These are phyloP conservation scores for Boletus coccyginus DNA, from an alignment of 768 basidiomycete genomes.

Conservation along the genomic window DNA sequence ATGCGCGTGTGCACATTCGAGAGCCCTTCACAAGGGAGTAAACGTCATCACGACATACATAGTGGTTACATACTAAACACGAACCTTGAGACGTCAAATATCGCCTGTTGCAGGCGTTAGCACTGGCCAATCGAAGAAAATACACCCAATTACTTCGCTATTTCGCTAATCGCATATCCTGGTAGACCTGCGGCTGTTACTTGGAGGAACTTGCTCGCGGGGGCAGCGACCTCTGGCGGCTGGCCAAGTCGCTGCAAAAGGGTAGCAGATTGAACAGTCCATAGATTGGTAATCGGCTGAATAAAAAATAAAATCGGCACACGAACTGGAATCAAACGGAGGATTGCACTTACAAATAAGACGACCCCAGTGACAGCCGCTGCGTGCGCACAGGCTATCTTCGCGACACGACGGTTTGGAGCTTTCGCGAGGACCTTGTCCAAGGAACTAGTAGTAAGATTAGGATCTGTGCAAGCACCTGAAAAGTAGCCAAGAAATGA, in stretches of 20 bases:
- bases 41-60: not conserved
- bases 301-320: not conserved
- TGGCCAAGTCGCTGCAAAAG: slow-evolving; percentile 38
- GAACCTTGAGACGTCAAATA: slow-evolving; percentile 22
- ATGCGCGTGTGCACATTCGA: slow-evolving; percentile 20
- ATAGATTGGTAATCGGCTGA: slow-evolving; percentile 25
- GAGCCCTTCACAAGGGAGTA: slow-evolving; percentile 15
- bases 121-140: not conserved
- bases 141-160: slow-evolving; percentile 32
- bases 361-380: slow-evolving; percentile 23
- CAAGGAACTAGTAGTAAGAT: slow-evolving; percentile 12
- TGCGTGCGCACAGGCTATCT: slow-evolving; percentile 17
- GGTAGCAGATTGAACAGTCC: slow-evolving; percentile 27
- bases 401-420: slow-evolving; percentile 14
- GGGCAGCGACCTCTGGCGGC: slow-evolving; percentile 38
- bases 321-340: not conserved
- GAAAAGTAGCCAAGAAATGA: not conserved
- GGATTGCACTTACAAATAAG: slow-evolving; percentile 16
- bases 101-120: slow-evolving; percentile 16
- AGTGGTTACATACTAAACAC: not conserved
- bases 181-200: slow-evolving; percentile 42
- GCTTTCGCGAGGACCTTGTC: slow-evolving; percentile 15
- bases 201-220: slow-evolving; percentile 40
- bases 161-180: slow-evolving; percentile 43
- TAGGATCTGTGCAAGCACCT: slow-evolving; percentile 9